Evolutionary conservation across 805 yeast genomes (phyloP).

Genomic region (Lipomyces sp.): DNA sequence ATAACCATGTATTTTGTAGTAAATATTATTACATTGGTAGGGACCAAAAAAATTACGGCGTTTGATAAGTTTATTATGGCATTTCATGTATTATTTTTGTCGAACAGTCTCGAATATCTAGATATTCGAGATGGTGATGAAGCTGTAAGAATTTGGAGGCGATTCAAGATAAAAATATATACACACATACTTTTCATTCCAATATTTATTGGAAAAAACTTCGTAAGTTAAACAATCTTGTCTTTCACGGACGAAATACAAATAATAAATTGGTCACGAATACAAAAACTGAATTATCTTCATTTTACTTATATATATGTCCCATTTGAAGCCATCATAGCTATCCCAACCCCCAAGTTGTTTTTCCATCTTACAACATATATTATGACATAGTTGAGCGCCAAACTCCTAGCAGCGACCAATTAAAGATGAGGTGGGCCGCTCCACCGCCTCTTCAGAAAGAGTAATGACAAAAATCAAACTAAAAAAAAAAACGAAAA

Average conservation of each 20-base stretch:
- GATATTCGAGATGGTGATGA: not conserved
- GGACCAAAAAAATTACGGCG: not conserved
- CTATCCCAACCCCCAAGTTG: not conserved
- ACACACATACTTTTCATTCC: not conserved
- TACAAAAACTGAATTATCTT: not conserved
- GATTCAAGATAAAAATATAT: not conserved
- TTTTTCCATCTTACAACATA: slow-evolving; percentile 1
- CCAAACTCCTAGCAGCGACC: slow-evolving; percentile 8
- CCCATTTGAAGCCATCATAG: not conserved
- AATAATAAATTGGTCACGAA: not conserved
- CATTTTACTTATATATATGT: not conserved
- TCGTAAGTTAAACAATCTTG: not conserved
- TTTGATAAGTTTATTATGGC: not conserved
- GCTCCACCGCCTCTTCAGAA: slow-evolving; percentile 1
- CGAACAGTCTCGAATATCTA: too few relatives aligned
- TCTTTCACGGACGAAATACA: not conserved
- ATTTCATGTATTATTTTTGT: not conserved
- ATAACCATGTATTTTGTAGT: not conserved
- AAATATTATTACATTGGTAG: not conserved
- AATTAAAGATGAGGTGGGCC: not conserved
- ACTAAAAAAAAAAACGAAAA: not conserved
- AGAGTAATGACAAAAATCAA: not conserved
- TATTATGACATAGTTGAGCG: slow-evolving; percentile 9
- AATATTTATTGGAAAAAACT: not conserved
- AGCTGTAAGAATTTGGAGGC: not conserved